Percentiles rank a stretch among this genome's conserved stretches.
Conservation (phyloP, 495 filamentous ascomycete species). For the Entonaema liquescens region DNA sequence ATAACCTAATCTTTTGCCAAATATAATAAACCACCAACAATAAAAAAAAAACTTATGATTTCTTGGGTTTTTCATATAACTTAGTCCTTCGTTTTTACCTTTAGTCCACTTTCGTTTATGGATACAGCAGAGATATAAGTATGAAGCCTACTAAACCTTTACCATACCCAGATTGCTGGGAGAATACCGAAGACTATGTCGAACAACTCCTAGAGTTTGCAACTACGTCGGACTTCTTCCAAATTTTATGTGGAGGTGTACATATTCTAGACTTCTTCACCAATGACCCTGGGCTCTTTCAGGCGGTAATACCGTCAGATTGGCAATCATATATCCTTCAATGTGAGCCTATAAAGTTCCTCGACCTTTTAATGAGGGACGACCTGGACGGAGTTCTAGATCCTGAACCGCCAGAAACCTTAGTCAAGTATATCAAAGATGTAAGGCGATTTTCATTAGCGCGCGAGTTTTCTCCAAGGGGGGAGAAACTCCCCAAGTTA, state of each 20-base stretch:
- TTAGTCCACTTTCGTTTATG: slow-evolving; percentile 9
- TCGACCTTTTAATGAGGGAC: slow-evolving; percentile 81
- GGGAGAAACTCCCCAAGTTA: slow-evolving; percentile 59
- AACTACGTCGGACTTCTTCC: slow-evolving; percentile 78
- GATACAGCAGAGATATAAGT: background rate
- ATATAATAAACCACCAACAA: background rate
- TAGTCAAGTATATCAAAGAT: slow-evolving; percentile 77
- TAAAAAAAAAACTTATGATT: too few relatives aligned
- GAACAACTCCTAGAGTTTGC: slow-evolving; percentile 79
- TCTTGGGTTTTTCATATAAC: background rate
- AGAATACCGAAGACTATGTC: slow-evolving; percentile 72
- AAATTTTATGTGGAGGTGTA: slow-evolving; percentile 87
- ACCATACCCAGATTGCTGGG: slow-evolving; percentile 56
- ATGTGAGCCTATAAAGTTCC: slow-evolving; percentile 73
- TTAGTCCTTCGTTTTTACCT: background rate
- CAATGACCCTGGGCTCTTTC: slow-evolving; percentile 78
- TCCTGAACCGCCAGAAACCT: slow-evolving; percentile 68
- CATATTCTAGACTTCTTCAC: slow-evolving; percentile 98
- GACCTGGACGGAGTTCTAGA: slow-evolving; percentile 63
- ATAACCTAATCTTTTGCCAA: slow-evolving; percentile 5
- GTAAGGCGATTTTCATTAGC: slow-evolving; percentile 75
- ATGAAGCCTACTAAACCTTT: slow-evolving; percentile 54
- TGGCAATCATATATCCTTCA: slow-evolving; percentile 82
- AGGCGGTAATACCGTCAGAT: slow-evolving; percentile 72
- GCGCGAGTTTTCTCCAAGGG: slow-evolving; percentile 63